Conservation (phyloP, 495 filamentous ascomycete species). For the Talaromyces proteolyticus region DNA sequence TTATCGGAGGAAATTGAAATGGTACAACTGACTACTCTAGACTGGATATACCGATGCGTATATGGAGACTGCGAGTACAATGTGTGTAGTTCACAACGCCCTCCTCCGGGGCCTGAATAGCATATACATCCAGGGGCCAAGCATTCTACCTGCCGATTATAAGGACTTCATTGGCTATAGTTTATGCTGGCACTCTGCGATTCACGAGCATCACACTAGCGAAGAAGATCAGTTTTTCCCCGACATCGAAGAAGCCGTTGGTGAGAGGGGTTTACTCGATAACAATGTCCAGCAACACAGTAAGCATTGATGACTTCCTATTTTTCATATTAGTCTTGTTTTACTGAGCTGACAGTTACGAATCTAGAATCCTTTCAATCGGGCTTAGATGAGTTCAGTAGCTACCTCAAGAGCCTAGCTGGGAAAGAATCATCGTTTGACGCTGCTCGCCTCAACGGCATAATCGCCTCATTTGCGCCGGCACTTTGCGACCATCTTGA, state of each 20-base stretch:
- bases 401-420: constrained; percentile 2
- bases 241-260: constrained; percentile 5
- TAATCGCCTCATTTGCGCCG: constrained; percentile 5
- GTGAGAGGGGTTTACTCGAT: constrained; percentile 3
- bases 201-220: constrained; percentile 3
- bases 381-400: constrained; percentile 1
- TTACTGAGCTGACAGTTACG: neutral
- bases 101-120: constrained; percentile 5
- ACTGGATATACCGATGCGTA: neutral
- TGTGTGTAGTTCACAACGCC: constrained; percentile 3
- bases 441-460: constrained; percentile 2
- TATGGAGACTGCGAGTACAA: constrained; percentile 6
- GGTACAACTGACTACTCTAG: too few species aligned
- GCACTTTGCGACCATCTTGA: constrained; percentile 3
- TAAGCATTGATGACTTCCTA: neutral
- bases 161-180: constrained; percentile 6
- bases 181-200: constrained; percentile 2
- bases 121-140: constrained; percentile 3
- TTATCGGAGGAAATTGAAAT: too few species aligned
- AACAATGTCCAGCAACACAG: neutral
- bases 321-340: neutral
- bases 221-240: constrained; percentile 7
- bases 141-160: constrained; percentile 1
- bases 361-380: constrained; percentile 3
- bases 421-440: constrained; percentile 1